These are phyloP conservation scores for Amanita exitialis DNA, from an alignment of 768 basidiomycete genomes.

Conservation along the genomic window DNA sequence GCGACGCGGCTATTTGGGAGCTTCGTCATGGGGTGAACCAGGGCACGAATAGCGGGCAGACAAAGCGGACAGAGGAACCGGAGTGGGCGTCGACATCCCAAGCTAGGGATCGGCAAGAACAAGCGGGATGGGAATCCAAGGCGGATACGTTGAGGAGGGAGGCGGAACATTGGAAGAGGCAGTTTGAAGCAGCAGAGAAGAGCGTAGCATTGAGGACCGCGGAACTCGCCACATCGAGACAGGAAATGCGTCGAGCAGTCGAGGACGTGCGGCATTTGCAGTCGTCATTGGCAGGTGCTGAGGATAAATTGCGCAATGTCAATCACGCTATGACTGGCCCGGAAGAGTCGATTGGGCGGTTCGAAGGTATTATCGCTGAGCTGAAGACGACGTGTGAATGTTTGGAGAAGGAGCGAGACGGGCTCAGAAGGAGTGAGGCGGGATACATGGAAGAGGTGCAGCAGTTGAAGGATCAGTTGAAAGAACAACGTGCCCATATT, in stretches of 20 bases:
- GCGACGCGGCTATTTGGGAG: not conserved
- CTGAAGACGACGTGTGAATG: not conserved
- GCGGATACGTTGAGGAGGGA: constrained; percentile 10
- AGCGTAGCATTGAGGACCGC: not conserved
- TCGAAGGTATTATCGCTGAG: not conserved
- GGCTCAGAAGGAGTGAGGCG: not conserved
- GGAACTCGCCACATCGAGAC: not conserved
- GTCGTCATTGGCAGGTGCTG: not conserved
- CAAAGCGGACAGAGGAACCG: not conserved
- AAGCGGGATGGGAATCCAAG: not conserved
- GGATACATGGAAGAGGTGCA: not conserved
- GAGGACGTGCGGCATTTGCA: not conserved
- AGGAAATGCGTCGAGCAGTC: not conserved
- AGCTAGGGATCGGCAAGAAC: not conserved
- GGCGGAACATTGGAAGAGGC: constrained; percentile 9
- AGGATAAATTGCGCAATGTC: not conserved
- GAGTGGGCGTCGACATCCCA: not conserved
- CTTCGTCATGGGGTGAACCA: not conserved
- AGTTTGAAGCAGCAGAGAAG: constrained; percentile 9
- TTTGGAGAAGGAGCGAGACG: not conserved
- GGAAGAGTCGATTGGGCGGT: not conserved
- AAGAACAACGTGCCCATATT: not conserved
- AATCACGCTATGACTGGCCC: not conserved
- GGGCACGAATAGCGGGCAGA: not conserved
- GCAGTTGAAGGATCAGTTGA: not conserved